Conservation (phyloP, 164 flowering plant species). For the Sextonia rubra region DNA sequence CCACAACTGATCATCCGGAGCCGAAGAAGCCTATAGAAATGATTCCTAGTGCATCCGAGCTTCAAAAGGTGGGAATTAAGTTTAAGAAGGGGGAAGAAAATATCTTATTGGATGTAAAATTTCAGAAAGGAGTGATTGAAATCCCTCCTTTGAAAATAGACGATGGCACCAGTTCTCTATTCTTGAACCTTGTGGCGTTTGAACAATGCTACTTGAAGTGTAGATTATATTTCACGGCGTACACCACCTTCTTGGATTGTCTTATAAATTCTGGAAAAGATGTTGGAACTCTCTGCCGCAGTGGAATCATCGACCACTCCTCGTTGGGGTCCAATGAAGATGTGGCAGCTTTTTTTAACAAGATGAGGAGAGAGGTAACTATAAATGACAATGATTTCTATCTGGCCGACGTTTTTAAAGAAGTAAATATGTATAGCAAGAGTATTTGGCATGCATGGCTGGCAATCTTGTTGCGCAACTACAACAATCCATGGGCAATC, state of each 20-base stretch:
- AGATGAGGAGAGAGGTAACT: slow-evolving; percentile 37
- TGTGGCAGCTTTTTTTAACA: slow-evolving; percentile 51
- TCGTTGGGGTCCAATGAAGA: slow-evolving; percentile 53
- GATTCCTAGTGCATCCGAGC: slow-evolving; percentile 29
- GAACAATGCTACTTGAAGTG: slow-evolving; percentile 50
- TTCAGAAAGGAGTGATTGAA: slow-evolving; percentile 37
- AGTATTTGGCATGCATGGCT: slow-evolving; percentile 43
- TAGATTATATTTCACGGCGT: slow-evolving; percentile 46
- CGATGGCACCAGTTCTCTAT: slow-evolving; percentile 38
- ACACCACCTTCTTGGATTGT: slow-evolving; percentile 54
- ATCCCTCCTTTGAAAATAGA: slow-evolving; percentile 42
- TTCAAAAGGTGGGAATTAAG: slow-evolving; percentile 48
- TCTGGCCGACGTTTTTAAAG: slow-evolving; percentile 27
- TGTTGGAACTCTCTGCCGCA: slow-evolving; percentile 35
- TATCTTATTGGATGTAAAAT: slow-evolving; percentile 43
- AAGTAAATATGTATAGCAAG: slow-evolving; percentile 37
- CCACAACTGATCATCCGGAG: slow-evolving; percentile 52
- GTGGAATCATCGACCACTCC: slow-evolving; percentile 44
- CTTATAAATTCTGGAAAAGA: slow-evolving; percentile 46
- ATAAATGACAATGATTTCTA: slow-evolving; percentile 41
- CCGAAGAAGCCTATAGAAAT: slow-evolving; percentile 30
- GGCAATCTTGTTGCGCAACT: slow-evolving; percentile 48
- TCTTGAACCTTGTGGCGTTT: slow-evolving; percentile 53
- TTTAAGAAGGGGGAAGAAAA: slow-evolving; percentile 31
- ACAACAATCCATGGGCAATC: slow-evolving; percentile 55